Percentiles rank a stretch among this genome's conserved stretches.
phyloP scores from a whole-genome alignment of 305 asterid species.

The Fraxinus ornus region DNA sequence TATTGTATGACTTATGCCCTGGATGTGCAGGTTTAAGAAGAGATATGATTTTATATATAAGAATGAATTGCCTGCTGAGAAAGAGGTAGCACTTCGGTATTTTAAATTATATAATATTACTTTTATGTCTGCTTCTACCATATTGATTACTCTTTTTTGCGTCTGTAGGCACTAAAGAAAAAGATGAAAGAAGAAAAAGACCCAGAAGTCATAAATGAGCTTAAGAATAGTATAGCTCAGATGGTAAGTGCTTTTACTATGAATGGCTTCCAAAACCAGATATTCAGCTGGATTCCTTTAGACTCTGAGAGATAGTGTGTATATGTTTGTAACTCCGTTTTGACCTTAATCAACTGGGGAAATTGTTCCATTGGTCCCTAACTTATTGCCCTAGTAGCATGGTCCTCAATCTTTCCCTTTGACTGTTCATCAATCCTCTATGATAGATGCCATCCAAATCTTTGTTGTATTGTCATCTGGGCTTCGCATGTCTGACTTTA shows the following conservation, averaged over 20 bases:
- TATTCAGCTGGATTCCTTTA: not conserved
- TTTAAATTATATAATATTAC: conserved; percentile 9
- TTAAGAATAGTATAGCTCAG: conserved; percentile 50
- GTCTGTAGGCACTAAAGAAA: conserved; percentile 52
- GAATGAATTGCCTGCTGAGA: conserved; percentile 74
- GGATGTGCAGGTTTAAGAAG: conserved; percentile 71
- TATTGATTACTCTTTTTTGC: conserved; percentile 18
- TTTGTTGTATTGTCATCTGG: not conserved
- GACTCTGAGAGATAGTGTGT: not conserved
- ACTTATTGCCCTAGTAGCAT: not conserved
- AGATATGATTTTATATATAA: conserved; percentile 76
- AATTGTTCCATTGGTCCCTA: not conserved
- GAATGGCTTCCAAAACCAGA: not conserved
- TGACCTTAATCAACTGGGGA: not conserved
- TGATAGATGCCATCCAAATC: not conserved
- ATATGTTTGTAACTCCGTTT: not conserved
- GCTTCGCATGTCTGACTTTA: not conserved
- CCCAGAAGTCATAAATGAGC: conserved; percentile 50
- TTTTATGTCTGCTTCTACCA: conserved; percentile 14
- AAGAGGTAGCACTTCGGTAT: conserved; percentile 46
- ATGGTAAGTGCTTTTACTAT: conserved; percentile 54
- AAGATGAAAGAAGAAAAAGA: conserved; percentile 69
- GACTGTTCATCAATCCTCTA: not conserved
- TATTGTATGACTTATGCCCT: conserved; percentile 7
- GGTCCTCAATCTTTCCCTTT: not conserved